Evolutionary conservation across 371 early-diverging fungal genomes (phyloP).

Genomic region (Conidiobolus coronatus): DNA sequence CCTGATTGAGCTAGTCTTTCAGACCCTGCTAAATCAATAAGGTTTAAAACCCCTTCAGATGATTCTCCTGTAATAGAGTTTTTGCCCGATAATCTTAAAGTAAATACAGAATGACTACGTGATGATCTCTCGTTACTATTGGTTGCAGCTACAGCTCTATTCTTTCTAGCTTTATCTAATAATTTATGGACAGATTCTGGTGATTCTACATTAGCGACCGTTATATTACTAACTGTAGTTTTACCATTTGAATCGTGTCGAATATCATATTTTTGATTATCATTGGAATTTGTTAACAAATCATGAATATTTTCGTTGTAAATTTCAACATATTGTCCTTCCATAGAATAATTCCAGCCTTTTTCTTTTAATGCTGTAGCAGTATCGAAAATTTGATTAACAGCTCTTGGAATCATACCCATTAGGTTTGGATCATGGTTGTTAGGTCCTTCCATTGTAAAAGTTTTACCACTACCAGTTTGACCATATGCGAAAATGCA

Average conservation of each 20-base stretch:
- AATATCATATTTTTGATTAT: constrained; percentile 53
- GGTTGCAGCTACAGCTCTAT: constrained; percentile 82
- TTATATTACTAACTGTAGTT: constrained; percentile 55
- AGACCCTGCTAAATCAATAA: constrained; percentile 96
- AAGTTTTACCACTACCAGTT: constrained; percentile 95
- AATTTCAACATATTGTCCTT: constrained; percentile 78
- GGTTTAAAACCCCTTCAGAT: constrained; percentile 51
- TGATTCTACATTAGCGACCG: constrained; percentile 26
- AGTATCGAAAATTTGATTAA: constrained; percentile 60
- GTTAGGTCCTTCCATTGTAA: constrained; percentile 56
- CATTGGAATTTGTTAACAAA: constrained; percentile 26
- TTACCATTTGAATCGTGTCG: constrained; percentile 43
- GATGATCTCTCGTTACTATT: constrained; percentile 86
- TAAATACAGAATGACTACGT: constrained; percentile 86
- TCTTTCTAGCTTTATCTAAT: constrained; percentile 47
- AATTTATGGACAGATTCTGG: constrained; percentile 43
- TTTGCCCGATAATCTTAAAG: constrained; percentile 44
- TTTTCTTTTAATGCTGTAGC: constrained; percentile 43
- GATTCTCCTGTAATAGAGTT: constrained; percentile 48
- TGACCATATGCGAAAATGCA: constrained; percentile 99
- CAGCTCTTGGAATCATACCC: constrained; percentile 83
- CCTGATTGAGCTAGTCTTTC: constrained; percentile 76
- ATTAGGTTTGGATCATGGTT: constrained; percentile 14
- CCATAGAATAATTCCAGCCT: constrained; percentile 75
- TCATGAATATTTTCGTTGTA: constrained; percentile 92